phyloP scores from a whole-genome alignment of 2,329 filamentous ascomycete genomes.

The Aspergillus ibericus region DNA sequence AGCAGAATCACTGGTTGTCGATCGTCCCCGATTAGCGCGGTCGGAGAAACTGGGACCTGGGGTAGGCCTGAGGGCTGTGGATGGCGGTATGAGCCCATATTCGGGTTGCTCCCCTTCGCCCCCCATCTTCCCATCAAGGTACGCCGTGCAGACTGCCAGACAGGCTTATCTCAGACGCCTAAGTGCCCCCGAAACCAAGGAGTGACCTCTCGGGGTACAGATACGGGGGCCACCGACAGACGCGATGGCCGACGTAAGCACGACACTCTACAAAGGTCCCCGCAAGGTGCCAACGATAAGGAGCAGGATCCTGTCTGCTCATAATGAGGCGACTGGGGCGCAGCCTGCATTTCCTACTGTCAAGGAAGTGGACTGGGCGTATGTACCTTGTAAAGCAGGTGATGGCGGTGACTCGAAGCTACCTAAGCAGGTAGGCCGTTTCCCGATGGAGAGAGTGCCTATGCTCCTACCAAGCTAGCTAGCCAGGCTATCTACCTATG shows the following conservation, averaged over 20 bases:
- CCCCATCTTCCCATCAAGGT: background rate
- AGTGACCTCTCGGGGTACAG: no score
- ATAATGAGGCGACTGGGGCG: constrained; percentile 7
- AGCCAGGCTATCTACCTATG: background rate
- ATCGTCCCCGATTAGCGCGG: constrained; percentile 23
- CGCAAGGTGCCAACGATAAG: background rate
- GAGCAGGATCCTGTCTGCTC: background rate
- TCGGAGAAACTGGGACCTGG: constrained; percentile 18
- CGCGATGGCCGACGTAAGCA: background rate
- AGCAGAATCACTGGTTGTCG: constrained; percentile 22
- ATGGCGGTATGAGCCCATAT: background rate
- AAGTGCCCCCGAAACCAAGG: no score
- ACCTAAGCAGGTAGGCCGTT: background rate
- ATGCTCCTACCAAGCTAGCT: background rate
- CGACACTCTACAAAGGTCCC: background rate
- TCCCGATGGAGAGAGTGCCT: background rate
- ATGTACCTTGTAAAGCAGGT: background rate
- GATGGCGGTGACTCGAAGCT: background rate
- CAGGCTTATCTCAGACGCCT: no score
- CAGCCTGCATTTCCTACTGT: constrained; percentile 1
- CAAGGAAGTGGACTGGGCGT: background rate
- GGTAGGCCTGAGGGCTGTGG: constrained; percentile 13
- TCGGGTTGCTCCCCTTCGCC: background rate
- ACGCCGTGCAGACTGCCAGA: no score
- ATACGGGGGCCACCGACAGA: background rate